These are phyloP conservation scores for Populus alba DNA, from an alignment of 345 rosid genomes.

Conservation along the genomic window DNA sequence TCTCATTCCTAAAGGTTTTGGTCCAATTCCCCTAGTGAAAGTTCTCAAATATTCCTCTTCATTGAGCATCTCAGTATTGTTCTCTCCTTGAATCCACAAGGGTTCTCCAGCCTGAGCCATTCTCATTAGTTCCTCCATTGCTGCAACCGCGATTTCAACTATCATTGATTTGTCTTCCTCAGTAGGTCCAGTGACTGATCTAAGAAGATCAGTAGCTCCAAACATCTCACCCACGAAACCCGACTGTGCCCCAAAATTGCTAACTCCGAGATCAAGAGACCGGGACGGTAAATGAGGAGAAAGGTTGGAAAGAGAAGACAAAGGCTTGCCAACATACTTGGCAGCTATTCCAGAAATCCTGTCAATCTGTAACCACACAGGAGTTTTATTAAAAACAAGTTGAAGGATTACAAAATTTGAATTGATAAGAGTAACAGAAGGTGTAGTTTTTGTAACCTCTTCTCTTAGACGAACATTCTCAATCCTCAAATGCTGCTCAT, in stretches of 20 bases:
- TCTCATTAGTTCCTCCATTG: conserved; percentile 90
- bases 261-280: conserved; percentile 50
- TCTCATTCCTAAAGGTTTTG: conserved; percentile 64
- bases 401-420: neutral
- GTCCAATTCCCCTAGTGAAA: conserved; percentile 83
- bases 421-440: neutral
- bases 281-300: conserved; percentile 51
- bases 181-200: conserved; percentile 55
- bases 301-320: conserved; percentile 46
- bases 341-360: conserved; percentile 84
- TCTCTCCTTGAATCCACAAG: conserved; percentile 60
- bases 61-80: conserved; percentile 48
- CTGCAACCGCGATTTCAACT: conserved; percentile 87
- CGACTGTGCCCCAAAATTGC: conserved; percentile 51
- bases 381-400: neutral
- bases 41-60: conserved; percentile 78
- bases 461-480: conserved; percentile 84
- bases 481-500: conserved; percentile 91
- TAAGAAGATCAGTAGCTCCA: conserved; percentile 55
- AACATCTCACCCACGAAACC: conserved; percentile 73
- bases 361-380: conserved; percentile 49
- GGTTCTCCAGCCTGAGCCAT: conserved; percentile 80
- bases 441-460: conserved; percentile 46
- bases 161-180: conserved; percentile 90
- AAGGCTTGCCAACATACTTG: conserved; percentile 75